Base-by-base conservation (phyloP, 2,329 filamentous ascomycete species). In the Dactylellina haptotyla region DNA sequence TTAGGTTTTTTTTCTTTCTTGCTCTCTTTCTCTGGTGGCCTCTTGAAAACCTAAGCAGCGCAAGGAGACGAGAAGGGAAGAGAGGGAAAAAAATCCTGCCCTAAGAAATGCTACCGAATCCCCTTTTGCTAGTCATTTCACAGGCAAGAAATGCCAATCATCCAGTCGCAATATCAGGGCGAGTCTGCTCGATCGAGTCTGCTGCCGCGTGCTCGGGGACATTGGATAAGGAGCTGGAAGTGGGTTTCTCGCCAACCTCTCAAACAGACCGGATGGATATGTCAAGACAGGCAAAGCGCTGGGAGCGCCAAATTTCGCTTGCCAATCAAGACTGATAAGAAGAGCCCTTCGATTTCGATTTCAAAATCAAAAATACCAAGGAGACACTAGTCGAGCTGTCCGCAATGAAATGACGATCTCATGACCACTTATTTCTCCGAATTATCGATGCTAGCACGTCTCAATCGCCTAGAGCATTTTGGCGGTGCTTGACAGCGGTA, bases 281-380 rank as follows among this genome's bases (percentile, higher is more conserved):
- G 53, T 65, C 58, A 39, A 72, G 43, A 20, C 50, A 48, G 51
- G 51, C 53, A 51, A 67, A 50, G 50, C 51, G 41, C 23, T 43
- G 5, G 48, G 28, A 20, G n/a, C 28, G 23, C n/a, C 64, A 63
- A 34, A 73, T 73, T 62, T 73, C 69, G 69, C 61, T 73, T 73
- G 69, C 43, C 54, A 59, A 66, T 72, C 59, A 59, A 46, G 18
- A 20, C 10, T 43, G 69, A 73, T 73, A 73, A 59, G 61, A 53
- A 18, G 57, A 65, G 30, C 59, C 53, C 46, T 45, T 67, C 39
- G 53, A 59, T 53, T 67, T 67, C 53, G 63, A 67, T 58, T 34
- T 50, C 53, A 59, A 48, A 62, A 61, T 56, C 46, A 50, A 69
- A 59, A 51, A 25, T 4, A 43, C 45, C 58, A 32, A 37, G 61